Percentiles rank a stretch among this genome's conserved stretches.
These are phyloP conservation scores for Marchantia paleacea DNA, from an alignment of 225 moss, liverwort and hornwort species.

Conservation along the genomic window DNA sequence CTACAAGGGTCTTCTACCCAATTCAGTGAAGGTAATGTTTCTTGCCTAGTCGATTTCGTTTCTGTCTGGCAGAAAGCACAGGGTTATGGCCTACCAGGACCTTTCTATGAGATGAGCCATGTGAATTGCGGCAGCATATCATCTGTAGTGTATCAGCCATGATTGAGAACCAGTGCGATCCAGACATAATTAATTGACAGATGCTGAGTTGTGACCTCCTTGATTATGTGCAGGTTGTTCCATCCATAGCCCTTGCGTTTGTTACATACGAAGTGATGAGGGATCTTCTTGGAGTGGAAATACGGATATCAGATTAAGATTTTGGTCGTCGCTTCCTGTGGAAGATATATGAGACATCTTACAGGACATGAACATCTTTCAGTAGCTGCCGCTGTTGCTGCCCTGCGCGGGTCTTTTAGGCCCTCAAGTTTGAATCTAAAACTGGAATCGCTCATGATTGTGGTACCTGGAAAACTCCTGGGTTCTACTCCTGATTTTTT, in stretches of 20 bases:
- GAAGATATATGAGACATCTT: conserved; percentile 10
- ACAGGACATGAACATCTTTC: conserved; percentile 23
- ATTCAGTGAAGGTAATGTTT: conserved; percentile 82
- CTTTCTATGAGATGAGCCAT: too few species aligned
- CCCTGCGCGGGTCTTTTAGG: conserved; percentile 14
- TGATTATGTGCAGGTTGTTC: conserved; percentile 69
- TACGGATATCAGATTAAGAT: conserved; percentile 88
- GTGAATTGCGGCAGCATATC: too few species aligned
- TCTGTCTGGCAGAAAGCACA: too few species aligned
- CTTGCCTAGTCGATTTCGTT: not conserved
- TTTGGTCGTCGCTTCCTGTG: conserved; percentile 32
- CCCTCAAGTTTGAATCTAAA: conserved; percentile 8
- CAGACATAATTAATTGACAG: not conserved
- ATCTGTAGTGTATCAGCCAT: too few species aligned
- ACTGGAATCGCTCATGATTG: conserved; percentile 12
- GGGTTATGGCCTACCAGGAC: too few species aligned
- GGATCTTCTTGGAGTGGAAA: conserved; percentile 92
- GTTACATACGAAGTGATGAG: conserved; percentile 98
- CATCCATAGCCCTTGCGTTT: conserved; percentile 92
- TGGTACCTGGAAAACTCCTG: conserved; percentile 20
- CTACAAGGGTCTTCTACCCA: conserved; percentile 94
- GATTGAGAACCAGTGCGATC: too few species aligned
- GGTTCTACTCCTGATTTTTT: conserved; percentile 27
- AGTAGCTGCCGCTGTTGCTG: conserved; percentile 13
- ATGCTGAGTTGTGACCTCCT: not conserved